Evolutionary conservation across 495 filamentous ascomycete species (phyloP).

Genomic region (Neurospora sp.): DNA sequence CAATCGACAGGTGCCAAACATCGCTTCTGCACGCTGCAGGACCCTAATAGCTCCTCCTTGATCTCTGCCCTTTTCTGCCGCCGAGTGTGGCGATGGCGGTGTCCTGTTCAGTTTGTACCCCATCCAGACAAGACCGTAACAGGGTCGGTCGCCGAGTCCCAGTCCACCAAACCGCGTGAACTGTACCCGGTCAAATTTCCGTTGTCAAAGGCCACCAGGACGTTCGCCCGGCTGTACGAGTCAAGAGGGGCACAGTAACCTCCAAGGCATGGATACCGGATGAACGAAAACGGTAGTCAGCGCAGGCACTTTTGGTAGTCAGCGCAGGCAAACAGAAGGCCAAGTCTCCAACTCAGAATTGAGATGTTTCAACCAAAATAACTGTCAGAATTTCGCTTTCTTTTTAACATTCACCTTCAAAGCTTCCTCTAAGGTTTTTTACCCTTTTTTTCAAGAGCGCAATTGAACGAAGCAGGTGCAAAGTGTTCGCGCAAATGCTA

Average conservation of each 20-base stretch:
- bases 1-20: not conserved
- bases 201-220: not conserved
- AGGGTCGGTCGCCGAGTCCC: not conserved
- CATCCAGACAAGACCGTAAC: not conserved
- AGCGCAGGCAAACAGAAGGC: too few species aligned
- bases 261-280: not conserved
- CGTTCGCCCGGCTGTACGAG: not conserved
- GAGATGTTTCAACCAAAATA: too few species aligned
- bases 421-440: too few species aligned
- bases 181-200: not conserved
- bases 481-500: too few species aligned
- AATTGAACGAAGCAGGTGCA: too few species aligned
- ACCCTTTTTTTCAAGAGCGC: too few species aligned
- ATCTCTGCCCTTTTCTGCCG: not conserved
- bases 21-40: not conserved
- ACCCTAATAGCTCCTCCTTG: not conserved
- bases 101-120: not conserved
- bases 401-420: too few species aligned
- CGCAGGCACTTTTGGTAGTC: too few species aligned
- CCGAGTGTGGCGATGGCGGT: not conserved
- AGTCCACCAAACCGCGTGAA: not conserved
- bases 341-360: too few species aligned
- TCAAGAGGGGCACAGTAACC: not conserved
- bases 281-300: too few species aligned
- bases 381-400: too few species aligned